A percentile compares a stretch with the other conserved stretches of the same genome.
Conservation (phyloP, 306 rosid genomes). For the Vachellia pachyceras region DNA sequence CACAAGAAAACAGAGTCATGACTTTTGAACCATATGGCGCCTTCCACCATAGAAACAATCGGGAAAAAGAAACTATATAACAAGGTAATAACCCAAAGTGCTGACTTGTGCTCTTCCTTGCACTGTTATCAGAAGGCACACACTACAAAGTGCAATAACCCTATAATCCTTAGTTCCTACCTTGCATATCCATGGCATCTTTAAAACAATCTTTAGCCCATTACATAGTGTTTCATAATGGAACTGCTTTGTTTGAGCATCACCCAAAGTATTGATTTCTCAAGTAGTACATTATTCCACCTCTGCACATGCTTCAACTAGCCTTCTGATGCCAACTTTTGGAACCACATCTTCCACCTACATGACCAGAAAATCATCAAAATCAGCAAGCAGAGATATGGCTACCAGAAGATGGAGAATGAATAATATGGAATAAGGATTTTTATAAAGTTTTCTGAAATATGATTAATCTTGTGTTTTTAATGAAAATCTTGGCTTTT, state of each 20-base stretch:
- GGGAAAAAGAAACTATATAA: background rate
- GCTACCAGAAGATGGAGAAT: background rate
- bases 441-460: background rate
- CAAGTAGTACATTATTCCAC: background rate
- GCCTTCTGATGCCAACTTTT: background rate
- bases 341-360: constrained; percentile 25
- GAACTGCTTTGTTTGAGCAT: background rate
- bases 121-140: background rate
- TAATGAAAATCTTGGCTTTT: background rate
- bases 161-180: background rate
- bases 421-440: background rate
- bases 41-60: background rate
- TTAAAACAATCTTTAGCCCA: background rate
- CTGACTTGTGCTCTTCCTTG: background rate
- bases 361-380: constrained; percentile 1
- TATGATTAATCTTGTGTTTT: background rate
- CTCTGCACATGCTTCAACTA: constrained; percentile 2
- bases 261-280: background rate
- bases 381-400: background rate
- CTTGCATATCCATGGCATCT: background rate
- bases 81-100: background rate
- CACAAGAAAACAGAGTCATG: background rate
- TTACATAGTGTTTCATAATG: background rate
- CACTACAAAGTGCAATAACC: background rate
- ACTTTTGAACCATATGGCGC: background rate